Conservation (phyloP, 345 rosid species). For the Camelina neglecta region DNA sequence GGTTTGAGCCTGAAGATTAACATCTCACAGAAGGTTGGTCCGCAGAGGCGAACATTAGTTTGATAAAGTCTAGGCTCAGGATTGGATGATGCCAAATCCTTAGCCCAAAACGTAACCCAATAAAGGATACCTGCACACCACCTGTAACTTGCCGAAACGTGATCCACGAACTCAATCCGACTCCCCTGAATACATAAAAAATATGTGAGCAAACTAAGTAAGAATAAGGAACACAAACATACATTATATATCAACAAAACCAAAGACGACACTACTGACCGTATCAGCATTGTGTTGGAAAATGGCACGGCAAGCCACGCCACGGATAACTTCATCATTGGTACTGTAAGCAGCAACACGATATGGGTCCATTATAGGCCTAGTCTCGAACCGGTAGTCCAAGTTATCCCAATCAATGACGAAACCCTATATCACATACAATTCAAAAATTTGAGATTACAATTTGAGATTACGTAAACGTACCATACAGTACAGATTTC, state of each 20-base stretch:
- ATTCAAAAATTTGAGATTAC: no score
- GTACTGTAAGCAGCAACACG: background rate
- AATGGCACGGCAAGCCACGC: slow-evolving; percentile 12
- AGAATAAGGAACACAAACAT: background rate
- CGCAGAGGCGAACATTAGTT: background rate
- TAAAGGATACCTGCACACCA: background rate
- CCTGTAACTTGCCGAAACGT: slow-evolving; percentile 22
- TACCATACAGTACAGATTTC: no score
- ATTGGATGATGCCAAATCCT: slow-evolving; percentile 16
- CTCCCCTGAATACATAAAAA: slow-evolving; percentile 1
- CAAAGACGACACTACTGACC: background rate
- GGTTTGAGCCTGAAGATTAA: slow-evolving; percentile 26
- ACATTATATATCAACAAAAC: background rate
- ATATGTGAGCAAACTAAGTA: background rate
- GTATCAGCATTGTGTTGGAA: slow-evolving; percentile 2
- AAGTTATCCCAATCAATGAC: slow-evolving; percentile 28
- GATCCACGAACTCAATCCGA: slow-evolving; percentile 16
- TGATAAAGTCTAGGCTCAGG: slow-evolving; percentile 29
- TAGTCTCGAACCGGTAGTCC: background rate
- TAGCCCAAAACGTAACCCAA: slow-evolving; percentile 22
- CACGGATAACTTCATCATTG: slow-evolving; percentile 14
- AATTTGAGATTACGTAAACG: no score
- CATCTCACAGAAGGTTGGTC: background rate
- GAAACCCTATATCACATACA: slow-evolving; percentile 11
- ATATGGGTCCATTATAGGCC: slow-evolving; percentile 6